phyloP scores from a whole-genome alignment of 208 protist species.

The Trypanosoma cruzi region DNA sequence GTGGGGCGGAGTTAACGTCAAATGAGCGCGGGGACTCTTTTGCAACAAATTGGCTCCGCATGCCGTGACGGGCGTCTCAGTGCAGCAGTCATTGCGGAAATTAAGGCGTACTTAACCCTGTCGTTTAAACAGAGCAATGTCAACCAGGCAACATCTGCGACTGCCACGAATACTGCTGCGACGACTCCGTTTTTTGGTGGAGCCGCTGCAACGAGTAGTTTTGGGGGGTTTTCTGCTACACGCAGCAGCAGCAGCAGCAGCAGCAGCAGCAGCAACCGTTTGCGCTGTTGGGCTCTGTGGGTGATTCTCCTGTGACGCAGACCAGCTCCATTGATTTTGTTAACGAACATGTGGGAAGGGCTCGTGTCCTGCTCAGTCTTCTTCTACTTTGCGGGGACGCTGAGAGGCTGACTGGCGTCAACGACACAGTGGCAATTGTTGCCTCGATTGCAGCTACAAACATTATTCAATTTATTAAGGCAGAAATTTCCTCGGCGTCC shows the following conservation, averaged over 20 bases:
- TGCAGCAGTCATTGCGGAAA: conserved; percentile 34
- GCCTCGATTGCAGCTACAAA: conserved; percentile 43
- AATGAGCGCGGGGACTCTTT: conserved; percentile 18
- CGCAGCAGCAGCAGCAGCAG: background rate
- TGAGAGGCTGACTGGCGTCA: conserved; percentile 32
- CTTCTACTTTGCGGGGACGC: conserved; percentile 30
- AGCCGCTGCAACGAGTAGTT: conserved; percentile 2
- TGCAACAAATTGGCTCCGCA: conserved; percentile 22
- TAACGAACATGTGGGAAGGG: conserved; percentile 20
- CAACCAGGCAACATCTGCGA: conserved; percentile 3
- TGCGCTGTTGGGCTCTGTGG: conserved; percentile 12
- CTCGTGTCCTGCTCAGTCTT: conserved; percentile 20
- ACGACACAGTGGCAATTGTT: conserved; percentile 34
- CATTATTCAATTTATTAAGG: conserved; percentile 49
- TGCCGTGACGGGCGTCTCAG: conserved; percentile 35
- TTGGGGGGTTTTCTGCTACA: conserved; percentile 14
- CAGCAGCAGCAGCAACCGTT: conserved; percentile 23
- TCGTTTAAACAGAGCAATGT: conserved; percentile 37
- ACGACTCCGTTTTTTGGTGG: background rate
- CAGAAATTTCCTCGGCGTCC: conserved; percentile 24
- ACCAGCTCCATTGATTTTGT: background rate
- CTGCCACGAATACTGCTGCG: background rate
- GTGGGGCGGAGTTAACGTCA: background rate
- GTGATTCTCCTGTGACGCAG: conserved; percentile 2
- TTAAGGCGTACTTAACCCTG: conserved; percentile 46